Evolutionary conservation across 2,329 filamentous ascomycete species (phyloP).

Genomic region (Fusarium xyrophilum): DNA sequence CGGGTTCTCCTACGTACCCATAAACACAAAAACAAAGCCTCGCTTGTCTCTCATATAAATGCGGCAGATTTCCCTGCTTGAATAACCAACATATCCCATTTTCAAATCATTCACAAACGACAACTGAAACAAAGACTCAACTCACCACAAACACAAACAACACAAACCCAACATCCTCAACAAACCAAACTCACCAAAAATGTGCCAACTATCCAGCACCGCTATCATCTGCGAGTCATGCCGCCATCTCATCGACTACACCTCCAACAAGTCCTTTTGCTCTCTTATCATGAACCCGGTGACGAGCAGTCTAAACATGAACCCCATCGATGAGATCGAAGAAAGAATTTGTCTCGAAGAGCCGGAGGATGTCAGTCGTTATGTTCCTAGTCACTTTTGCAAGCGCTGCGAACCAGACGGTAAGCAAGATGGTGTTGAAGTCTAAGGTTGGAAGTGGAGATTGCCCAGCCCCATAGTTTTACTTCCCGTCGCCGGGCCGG

Average conservation of each 20-base stretch:
- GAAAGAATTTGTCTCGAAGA: not conserved
- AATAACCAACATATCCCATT: not conserved
- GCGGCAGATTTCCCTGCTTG: fast-evolving
- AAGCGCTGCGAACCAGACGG: not conserved
- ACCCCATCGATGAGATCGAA: not conserved
- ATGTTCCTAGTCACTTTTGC: not conserved
- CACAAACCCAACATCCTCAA: not conserved
- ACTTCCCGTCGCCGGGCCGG: not conserved
- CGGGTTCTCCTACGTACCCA: not conserved
- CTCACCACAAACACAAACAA: not conserved
- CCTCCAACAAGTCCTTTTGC: not conserved
- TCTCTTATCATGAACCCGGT: not conserved
- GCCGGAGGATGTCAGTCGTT: not conserved
- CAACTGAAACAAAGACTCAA: not conserved
- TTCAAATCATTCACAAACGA: not conserved
- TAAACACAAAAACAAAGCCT: not conserved
- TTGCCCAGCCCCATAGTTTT: not conserved
- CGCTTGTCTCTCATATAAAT: not conserved
- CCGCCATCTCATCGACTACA: not conserved
- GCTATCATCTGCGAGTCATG: conserved; percentile 9
- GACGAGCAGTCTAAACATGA: not conserved
- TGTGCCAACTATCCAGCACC: conserved; percentile 9
- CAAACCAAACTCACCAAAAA: not conserved
- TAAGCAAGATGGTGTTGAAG: not conserved
- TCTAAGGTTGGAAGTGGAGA: not conserved